Conservation (phyloP, 306 rosid species). For the Inga laurina region DNA sequence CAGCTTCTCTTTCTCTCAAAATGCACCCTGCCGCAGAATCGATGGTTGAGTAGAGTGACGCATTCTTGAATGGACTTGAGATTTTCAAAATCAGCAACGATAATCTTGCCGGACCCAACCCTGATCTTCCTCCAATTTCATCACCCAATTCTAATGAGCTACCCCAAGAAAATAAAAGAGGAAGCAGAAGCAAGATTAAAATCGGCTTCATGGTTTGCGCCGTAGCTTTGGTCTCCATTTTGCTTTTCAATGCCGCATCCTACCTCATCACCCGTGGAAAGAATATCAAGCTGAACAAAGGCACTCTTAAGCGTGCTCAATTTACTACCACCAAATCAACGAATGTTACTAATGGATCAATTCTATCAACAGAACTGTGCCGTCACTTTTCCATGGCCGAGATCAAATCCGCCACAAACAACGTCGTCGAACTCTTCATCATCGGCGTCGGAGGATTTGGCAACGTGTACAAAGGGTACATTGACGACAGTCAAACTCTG, state of each 20-base stretch:
- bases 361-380: background rate
- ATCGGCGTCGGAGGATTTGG: slow-evolving; percentile 4
- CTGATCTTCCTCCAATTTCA: background rate
- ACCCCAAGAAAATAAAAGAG: background rate
- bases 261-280: background rate
- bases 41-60: background rate
- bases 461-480: slow-evolving; percentile 29
- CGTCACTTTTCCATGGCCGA: background rate
- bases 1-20: background rate
- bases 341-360: background rate
- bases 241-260: background rate
- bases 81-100: slow-evolving; percentile 37
- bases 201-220: background rate
- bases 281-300: background rate
- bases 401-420: slow-evolving; percentile 15
- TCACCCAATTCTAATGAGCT: background rate
- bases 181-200: too few species aligned
- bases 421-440: background rate
- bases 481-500: background rate
- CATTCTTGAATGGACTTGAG: slow-evolving; percentile 42
- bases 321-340: too few species aligned
- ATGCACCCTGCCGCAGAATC: background rate
- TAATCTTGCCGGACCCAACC: slow-evolving; percentile 32
- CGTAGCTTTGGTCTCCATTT: background rate
- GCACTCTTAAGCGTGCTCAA: too few species aligned